These are phyloP conservation scores for Torulaspora pretoriensis DNA, from an alignment of 1,139 yeast species.

Conservation along the genomic window DNA sequence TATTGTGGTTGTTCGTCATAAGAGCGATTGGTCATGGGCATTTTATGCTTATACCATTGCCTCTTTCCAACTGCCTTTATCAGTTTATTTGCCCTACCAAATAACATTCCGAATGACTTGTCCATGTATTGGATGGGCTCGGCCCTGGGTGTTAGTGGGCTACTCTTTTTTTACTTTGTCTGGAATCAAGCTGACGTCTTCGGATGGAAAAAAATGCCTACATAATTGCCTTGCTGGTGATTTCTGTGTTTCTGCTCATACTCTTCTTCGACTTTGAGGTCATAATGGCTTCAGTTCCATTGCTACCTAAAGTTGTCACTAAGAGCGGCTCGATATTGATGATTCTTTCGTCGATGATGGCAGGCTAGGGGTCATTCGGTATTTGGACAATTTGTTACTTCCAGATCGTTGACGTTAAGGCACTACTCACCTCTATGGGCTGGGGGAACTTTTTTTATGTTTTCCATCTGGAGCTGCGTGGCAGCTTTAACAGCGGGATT, in stretches of 20 bases:
- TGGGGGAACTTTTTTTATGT: constrained; percentile 45
- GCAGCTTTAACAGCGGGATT: constrained; percentile 47
- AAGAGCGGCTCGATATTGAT: constrained; percentile 34
- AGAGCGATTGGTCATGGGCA: constrained; percentile 49
- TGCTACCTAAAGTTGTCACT: constrained; percentile 45
- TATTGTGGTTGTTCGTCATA: constrained; percentile 41
- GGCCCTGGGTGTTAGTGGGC: constrained; percentile 44
- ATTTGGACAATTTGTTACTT: constrained; percentile 44
- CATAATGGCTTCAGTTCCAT: constrained; percentile 38
- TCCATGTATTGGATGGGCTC: constrained; percentile 47
- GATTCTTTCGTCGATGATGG: constrained; percentile 36
- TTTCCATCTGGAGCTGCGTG: constrained; percentile 44
- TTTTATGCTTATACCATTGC: constrained; percentile 46
- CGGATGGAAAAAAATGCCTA: constrained; percentile 49
- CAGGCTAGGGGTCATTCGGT: constrained; percentile 61
- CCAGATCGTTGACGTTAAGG: constrained; percentile 44
- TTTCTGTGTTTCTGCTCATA: constrained; percentile 41
- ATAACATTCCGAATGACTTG: constrained; percentile 24
- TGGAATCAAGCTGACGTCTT: constrained; percentile 54
- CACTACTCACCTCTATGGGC: constrained; percentile 44
- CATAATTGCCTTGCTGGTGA: constrained; percentile 43
- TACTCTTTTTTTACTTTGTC: constrained; percentile 47
- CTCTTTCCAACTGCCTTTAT: constrained; percentile 35
- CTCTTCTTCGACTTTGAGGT: constrained; percentile 34
- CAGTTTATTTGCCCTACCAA: constrained; percentile 41